Conservation (phyloP, 108 stramenopile genomes). For the Chaetoceros muelleri region DNA sequence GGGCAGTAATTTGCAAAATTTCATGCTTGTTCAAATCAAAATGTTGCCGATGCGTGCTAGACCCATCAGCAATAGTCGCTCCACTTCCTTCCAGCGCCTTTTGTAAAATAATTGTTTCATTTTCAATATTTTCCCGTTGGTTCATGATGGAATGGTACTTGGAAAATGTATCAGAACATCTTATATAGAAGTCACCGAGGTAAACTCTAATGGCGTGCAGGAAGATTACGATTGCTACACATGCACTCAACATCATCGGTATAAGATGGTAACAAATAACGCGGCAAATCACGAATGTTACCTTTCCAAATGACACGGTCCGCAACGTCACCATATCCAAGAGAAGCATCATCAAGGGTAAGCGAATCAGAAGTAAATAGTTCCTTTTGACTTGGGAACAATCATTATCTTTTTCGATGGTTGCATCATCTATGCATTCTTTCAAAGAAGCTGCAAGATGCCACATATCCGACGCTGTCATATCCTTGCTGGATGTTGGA, state of each 20-base stretch:
- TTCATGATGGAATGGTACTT: conserved; percentile 16
- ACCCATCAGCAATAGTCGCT: background rate
- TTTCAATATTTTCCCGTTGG: background rate
- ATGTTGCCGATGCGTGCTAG: background rate
- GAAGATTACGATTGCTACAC: conserved; percentile 6
- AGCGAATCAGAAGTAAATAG: background rate
- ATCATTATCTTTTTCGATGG: conserved; percentile 4
- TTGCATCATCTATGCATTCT: background rate
- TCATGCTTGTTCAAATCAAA: background rate
- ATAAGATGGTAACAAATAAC: too few species aligned
- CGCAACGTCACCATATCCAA: background rate
- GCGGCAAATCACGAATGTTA: background rate
- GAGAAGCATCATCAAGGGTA: conserved; percentile 6
- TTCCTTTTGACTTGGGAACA: background rate
- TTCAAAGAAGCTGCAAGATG: conserved; percentile 17
- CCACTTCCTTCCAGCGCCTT: background rate
- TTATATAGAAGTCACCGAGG: conserved; percentile 32
- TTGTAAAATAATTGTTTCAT: background rate
- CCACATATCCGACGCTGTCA: conserved; percentile 19
- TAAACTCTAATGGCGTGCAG: conserved; percentile 16
- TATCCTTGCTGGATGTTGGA: conserved; percentile 35
- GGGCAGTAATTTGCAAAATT: background rate
- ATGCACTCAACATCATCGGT: too few species aligned
- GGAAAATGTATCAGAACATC: conserved; percentile 37
- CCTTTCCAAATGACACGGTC: background rate